Conservation (phyloP, 2,329 filamentous ascomycete genomes). For the Hypoxylon sp. region DNA sequence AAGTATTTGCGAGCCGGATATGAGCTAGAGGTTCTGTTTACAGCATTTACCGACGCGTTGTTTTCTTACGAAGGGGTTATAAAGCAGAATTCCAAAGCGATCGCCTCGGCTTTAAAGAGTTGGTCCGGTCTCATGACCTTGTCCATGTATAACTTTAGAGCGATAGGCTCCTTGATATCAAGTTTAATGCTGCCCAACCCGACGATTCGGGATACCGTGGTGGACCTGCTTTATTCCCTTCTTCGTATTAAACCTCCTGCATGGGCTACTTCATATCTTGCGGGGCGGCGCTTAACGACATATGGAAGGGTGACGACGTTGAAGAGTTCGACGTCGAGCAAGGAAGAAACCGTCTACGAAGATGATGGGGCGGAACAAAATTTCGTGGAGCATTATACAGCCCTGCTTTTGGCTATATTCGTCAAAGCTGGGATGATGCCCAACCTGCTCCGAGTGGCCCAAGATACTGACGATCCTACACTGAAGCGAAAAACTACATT, state of each 20-base stretch:
- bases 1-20: constrained; percentile 88
- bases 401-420: constrained; percentile 86
- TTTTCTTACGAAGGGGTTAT: constrained; percentile 71
- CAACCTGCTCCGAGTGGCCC: constrained; percentile 73
- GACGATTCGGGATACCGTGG: constrained; percentile 77
- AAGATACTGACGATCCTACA: constrained; percentile 74
- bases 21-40: constrained; percentile 90
- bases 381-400: constrained; percentile 93
- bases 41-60: constrained; percentile 88
- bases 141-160: constrained; percentile 87
- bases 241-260: constrained; percentile 92
- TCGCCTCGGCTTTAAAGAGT: constrained; percentile 88
- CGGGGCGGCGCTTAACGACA: constrained; percentile 90
- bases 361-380: constrained; percentile 81
- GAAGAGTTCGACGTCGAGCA: constrained; percentile 68
- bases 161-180: constrained; percentile 82
- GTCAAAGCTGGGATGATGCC: constrained; percentile 82
- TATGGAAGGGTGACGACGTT: constrained; percentile 94
- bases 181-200: constrained; percentile 71
- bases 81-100: constrained; percentile 92
- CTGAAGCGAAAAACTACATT: constrained; percentile 91
- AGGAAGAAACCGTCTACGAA: constrained; percentile 67
- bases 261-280: constrained; percentile 96
- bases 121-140: constrained; percentile 94
- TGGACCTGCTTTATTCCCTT: constrained; percentile 85